Percentiles rank a stretch among this genome's conserved stretches.
These are phyloP conservation scores for Podospora didyma DNA, from an alignment of 495 filamentous ascomycete genomes.

Conservation along the genomic window DNA sequence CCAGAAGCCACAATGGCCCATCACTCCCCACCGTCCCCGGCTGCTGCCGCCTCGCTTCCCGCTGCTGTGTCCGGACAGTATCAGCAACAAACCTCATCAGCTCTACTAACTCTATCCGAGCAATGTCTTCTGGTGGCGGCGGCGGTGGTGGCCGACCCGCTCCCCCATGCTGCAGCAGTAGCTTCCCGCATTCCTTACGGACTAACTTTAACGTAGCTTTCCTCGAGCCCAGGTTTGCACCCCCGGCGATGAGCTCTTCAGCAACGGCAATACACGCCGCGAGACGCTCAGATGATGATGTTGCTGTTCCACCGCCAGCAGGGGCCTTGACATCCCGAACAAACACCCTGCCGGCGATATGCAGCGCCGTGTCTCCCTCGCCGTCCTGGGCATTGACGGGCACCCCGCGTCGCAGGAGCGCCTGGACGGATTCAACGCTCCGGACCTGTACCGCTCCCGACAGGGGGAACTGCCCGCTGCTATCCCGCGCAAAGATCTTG, in stretches of 20 bases:
- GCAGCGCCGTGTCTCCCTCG: conserved; percentile 2
- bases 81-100: background rate
- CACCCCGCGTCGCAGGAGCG: background rate
- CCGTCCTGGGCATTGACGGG: conserved; percentile 4
- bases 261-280: background rate
- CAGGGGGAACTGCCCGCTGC: background rate
- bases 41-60: too few relatives aligned
- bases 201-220: background rate
- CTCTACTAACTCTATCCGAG: background rate
- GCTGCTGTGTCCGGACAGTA: background rate
- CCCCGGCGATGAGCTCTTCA: background rate
- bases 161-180: background rate
- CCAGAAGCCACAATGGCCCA: too few relatives aligned
- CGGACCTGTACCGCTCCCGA: conserved; percentile 1
- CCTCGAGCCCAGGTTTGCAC: conserved; percentile 3
- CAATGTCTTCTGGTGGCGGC: background rate
- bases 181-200: background rate
- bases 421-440: background rate
- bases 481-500: conserved; percentile 2
- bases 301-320: too few relatives aligned
- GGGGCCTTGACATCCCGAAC: background rate
- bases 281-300: too few relatives aligned
- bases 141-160: too few relatives aligned
- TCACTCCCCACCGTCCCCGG: too few relatives aligned
- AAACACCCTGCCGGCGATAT: conserved; percentile 6